A percentile compares a stretch with the other conserved stretches of the same genome.
phyloP scores from a whole-genome alignment of 2,329 filamentous ascomycete genomes.

The Tolypocladium cylindrosporum region DNA sequence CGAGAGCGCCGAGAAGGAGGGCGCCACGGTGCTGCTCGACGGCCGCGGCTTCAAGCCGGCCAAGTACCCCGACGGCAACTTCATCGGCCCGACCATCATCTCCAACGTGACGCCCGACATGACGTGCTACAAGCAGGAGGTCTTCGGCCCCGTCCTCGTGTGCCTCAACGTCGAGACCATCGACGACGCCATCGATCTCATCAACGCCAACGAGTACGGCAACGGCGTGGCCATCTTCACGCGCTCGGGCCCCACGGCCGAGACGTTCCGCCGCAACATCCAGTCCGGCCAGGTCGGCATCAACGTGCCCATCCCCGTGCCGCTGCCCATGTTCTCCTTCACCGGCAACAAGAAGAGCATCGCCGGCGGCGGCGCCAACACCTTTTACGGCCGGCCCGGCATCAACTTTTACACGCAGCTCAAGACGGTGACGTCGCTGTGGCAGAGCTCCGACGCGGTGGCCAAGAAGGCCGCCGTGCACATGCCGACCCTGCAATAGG shows the following conservation, averaged over 20 bases:
- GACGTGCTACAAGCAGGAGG: conserved; percentile 78
- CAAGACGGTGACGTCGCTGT: conserved; percentile 94
- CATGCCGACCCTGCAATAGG: conserved; percentile 57
- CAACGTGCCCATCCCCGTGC: conserved; percentile 71
- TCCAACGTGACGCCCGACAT: conserved; percentile 70
- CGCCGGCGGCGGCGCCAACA: conserved; percentile 83
- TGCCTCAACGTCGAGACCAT: conserved; percentile 70
- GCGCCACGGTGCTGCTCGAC: conserved; percentile 73
- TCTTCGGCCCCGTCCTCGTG: conserved; percentile 77
- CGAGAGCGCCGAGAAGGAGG: conserved; percentile 66
- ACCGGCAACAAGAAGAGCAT: conserved; percentile 81
- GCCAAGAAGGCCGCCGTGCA: conserved; percentile 75
- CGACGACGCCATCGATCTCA: conserved; percentile 69
- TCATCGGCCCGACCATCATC: conserved; percentile 76
- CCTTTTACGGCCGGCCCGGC: conserved; percentile 90
- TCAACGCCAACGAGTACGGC: conserved; percentile 80
- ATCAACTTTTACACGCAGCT: conserved; percentile 93
- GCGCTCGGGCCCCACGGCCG: conserved; percentile 63
- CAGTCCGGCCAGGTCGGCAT: conserved; percentile 80
- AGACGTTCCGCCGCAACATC: conserved; percentile 69
- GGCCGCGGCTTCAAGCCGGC: conserved; percentile 63
- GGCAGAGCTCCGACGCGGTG: conserved; percentile 77
- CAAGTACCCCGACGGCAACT: conserved; percentile 81
- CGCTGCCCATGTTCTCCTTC: conserved; percentile 62
- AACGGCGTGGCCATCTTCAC: conserved; percentile 85